phyloP scores from a whole-genome alignment of 78 protist genomes.

The Protostelium mycophagum region DNA sequence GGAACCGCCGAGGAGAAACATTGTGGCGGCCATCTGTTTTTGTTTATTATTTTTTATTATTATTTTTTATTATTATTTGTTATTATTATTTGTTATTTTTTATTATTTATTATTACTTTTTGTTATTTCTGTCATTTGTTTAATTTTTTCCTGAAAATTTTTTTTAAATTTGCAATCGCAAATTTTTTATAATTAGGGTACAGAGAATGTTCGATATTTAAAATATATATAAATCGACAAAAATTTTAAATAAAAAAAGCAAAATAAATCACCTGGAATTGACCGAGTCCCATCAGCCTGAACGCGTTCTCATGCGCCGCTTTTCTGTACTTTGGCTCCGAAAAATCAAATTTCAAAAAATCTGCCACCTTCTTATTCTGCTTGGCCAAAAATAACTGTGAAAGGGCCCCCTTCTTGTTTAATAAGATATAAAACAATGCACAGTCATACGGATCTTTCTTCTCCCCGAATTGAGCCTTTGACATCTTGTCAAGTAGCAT shows the following conservation, averaged over 20 bases:
- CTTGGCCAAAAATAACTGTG: constrained; percentile 18
- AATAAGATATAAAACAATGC: constrained; percentile 38
- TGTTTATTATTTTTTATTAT: no score
- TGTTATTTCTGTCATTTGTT: no score
- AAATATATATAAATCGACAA: no score
- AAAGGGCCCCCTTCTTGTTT: constrained; percentile 32
- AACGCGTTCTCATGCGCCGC: constrained; percentile 44
- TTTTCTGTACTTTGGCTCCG: constrained; percentile 30
- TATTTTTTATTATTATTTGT: no score
- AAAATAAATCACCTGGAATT: no score
- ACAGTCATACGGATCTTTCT: constrained; percentile 37
- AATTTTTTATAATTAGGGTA: no score
- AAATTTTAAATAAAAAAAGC: no score
- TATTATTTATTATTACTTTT: no score
- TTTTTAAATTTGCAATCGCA: no score
- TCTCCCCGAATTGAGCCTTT: constrained; percentile 13
- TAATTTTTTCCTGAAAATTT: no score
- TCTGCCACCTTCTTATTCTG: constrained; percentile 26
- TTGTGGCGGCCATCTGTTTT: constrained; percentile 47
- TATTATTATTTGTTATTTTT: no score
- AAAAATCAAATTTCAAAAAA: constrained; percentile 37
- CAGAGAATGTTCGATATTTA: no score
- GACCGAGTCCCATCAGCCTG: constrained; percentile 23
- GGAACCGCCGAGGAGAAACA: constrained; percentile 39
- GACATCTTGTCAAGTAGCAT: constrained; percentile 29